Conservation (phyloP, 495 filamentous ascomycete species). For the Xylona heveae region DNA sequence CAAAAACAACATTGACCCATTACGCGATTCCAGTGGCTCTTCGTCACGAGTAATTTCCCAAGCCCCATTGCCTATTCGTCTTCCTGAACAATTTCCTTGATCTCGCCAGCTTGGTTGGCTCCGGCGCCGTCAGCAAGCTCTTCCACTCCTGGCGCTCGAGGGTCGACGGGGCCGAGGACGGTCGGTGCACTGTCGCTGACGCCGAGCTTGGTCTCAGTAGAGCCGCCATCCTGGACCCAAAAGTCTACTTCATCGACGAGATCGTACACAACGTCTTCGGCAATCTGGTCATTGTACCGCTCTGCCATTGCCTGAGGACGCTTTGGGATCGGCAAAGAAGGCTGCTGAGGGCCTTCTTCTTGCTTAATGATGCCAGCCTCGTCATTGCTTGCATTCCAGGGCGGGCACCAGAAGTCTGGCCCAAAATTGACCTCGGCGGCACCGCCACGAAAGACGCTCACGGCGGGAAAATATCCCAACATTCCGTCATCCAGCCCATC, state of each 20-base stretch:
- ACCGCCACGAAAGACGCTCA: conserved; percentile 79
- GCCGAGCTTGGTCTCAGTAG: not conserved
- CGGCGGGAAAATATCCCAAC: conserved; percentile 85
- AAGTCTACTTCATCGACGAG: conserved; percentile 81
- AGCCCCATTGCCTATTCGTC: no score
- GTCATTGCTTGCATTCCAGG: conserved; percentile 13
- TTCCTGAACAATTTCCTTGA: conserved; percentile 4
- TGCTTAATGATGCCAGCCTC: conserved; percentile 6
- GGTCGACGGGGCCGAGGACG: not conserved
- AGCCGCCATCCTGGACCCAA: conserved; percentile 40
- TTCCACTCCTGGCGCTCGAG: not conserved
- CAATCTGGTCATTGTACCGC: conserved; percentile 83
- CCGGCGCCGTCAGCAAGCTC: not conserved
- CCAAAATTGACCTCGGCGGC: conserved; percentile 85
- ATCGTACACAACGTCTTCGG: conserved; percentile 82
- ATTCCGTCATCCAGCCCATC: conserved; percentile 79
- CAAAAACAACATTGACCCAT: no score
- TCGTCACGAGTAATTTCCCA: no score
- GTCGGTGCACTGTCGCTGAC: not conserved
- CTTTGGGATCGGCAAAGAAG: no score
- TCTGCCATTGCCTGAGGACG: conserved; percentile 34
- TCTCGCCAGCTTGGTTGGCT: not conserved
- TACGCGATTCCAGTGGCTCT: no score
- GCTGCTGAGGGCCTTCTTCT: conserved; percentile 14
- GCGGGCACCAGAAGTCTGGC: conserved; percentile 73